These are phyloP conservation scores for Tephrocybe sp. DNA, from an alignment of 768 basidiomycete species.

Conservation along the genomic window DNA sequence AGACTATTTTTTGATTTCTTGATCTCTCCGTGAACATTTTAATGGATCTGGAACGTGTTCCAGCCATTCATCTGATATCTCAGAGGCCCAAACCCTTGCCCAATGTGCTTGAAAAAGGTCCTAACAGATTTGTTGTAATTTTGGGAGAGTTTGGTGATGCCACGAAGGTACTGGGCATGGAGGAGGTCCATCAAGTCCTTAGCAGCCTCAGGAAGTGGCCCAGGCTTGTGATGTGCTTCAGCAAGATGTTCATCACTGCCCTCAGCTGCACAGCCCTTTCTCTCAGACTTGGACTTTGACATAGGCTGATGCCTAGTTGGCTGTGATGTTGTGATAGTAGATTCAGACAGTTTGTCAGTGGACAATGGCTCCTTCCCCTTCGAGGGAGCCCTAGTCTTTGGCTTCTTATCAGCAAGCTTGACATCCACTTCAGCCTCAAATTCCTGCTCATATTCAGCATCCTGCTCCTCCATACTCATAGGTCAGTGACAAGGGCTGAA, in stretches of 20 bases:
- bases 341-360: no score
- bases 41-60: slow-evolving; percentile 3
- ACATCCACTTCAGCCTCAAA: not conserved
- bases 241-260: not conserved
- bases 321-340: no score
- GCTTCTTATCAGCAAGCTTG: no score
- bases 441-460: not conserved
- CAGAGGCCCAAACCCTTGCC: not conserved
- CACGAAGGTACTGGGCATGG: not conserved
- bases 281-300: not conserved
- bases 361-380: no score
- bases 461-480: not conserved
- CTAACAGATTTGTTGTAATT: not conserved
- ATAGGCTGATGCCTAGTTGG: not conserved
- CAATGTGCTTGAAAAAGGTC: not conserved
- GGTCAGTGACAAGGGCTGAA: no score
- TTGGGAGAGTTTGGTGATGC: not conserved
- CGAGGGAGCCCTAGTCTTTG: not conserved
- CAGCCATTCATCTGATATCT: not conserved
- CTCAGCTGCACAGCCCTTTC: not conserved
- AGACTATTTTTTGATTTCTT: not conserved
- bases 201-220: slow-evolving; percentile 4
- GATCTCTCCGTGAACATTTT: not conserved
- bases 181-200: not conserved
- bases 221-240: not conserved